phyloP scores from a whole-genome alignment of 2,329 filamentous ascomycete genomes.

The Cladosporium sp. region DNA sequence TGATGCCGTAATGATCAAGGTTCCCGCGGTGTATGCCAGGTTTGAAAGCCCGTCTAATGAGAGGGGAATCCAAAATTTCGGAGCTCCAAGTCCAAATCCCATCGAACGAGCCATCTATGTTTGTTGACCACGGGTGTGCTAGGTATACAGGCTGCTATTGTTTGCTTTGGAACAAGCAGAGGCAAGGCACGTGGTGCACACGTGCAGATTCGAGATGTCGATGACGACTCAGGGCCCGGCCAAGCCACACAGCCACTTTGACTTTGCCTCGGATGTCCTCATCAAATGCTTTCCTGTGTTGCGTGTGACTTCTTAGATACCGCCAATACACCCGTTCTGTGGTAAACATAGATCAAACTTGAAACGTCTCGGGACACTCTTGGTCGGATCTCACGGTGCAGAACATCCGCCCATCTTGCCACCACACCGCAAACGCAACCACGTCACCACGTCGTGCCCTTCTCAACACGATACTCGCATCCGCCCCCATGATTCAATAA shows the following conservation, averaged over 20 bases:
- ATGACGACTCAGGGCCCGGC: not conserved
- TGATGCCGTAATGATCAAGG: too few species aligned
- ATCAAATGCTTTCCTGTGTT: not conserved
- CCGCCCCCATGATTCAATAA: slow-evolving; percentile 30
- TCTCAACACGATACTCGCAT: not conserved
- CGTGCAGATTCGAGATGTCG: too few species aligned
- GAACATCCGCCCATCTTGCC: not conserved
- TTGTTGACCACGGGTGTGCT: too few species aligned
- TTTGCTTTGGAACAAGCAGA: too few species aligned
- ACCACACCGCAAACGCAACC: not conserved
- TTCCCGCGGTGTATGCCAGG: too few species aligned
- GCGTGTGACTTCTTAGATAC: not conserved
- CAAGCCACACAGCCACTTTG: not conserved
- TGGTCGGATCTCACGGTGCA: not conserved
- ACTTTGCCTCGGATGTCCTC: not conserved
- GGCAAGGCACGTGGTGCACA: too few species aligned
- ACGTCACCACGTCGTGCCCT: slow-evolving; percentile 8
- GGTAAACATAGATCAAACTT: not conserved
- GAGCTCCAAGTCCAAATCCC: too few species aligned
- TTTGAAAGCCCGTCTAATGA: too few species aligned
- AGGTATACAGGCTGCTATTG: too few species aligned
- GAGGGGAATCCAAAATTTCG: too few species aligned
- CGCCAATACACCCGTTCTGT: not conserved
- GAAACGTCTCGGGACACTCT: not conserved
- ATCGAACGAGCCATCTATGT: too few species aligned